Base-by-base conservation (phyloP, 345 rosid species). In the Abelmoschus esculentus region DNA sequence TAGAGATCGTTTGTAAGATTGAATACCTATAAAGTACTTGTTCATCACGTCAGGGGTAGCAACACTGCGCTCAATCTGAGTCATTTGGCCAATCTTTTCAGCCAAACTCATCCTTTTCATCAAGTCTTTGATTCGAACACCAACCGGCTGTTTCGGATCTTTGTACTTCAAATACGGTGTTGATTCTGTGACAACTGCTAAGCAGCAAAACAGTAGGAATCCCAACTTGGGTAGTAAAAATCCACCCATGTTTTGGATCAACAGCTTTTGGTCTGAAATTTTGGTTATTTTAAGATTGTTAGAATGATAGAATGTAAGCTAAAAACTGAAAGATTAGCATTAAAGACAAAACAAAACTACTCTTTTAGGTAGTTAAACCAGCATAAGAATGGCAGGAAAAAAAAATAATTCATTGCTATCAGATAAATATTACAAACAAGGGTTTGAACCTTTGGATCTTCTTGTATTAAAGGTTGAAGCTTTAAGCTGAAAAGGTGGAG, bases 1-100 rank as follows among this genome's bases (percentile, higher is more conserved):
- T 36, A 36, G 3, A 31, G 32, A 31, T 31, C 4, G 4, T 31
- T 31, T 31, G 32, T 31, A 36, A 6, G 40, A 36, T 36, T 36
- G 40, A 36, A 36, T 36, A 36, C 40, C 40, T 3, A 49, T 49
- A 4, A 49, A 49, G 53, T 49, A 49, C 53, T 49, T 49, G 17
- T 49, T 49, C 53, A 49, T 49, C 53, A 49, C 53, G 14, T 49
- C 18, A 3, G 53, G 7, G 1, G 53, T 49, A 49, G 53, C 53
- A 13, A 81, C 86, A 5, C 31, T 42, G 60, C 91, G 53, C 18
- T 92, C 98, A 61, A 92, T 83, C 90, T 92, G 98, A 19, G 79
- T 79, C 96, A 92, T 92, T 74, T 92, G 98, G 53, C 96, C 95
- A 18, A 92, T 85, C 81, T 92, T 92, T 72, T 92, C 98, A 15